A percentile compares a stretch with the other conserved stretches of the same genome.
Conservation (phyloP, 2,329 filamentous ascomycete species). For the Venturiaceae sp. region DNA sequence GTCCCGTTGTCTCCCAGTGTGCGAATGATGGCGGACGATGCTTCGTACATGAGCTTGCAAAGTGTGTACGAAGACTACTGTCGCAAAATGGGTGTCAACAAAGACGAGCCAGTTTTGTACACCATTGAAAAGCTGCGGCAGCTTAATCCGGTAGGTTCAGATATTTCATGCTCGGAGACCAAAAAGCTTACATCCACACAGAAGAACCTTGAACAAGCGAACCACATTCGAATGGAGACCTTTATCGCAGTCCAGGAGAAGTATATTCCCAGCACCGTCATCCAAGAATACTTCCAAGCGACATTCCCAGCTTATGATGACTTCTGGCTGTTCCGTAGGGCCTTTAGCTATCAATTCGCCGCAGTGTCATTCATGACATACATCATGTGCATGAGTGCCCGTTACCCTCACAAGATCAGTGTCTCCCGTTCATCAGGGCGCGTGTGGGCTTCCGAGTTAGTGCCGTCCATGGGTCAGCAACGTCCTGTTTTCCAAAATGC, state of each 20-base stretch:
- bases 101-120: constrained; percentile 91
- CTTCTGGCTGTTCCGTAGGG: constrained; percentile 97
- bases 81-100: constrained; percentile 72
- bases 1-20: constrained; percentile 91
- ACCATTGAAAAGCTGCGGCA: constrained; percentile 89
- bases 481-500: constrained; percentile 91
- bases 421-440: constrained; percentile 82
- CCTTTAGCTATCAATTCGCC: constrained; percentile 93
- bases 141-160: constrained; percentile 30
- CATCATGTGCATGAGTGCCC: constrained; percentile 91
- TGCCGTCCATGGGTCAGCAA: constrained; percentile 74
- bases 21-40: constrained; percentile 89
- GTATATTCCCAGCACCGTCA: constrained; percentile 75
- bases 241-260: constrained; percentile 90
- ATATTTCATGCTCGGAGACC: constrained; percentile 7
- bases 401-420: constrained; percentile 91
- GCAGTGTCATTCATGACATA: constrained; percentile 98
- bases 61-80: constrained; percentile 96
- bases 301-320: constrained; percentile 84
- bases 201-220: constrained; percentile 59
- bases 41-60: constrained; percentile 88
- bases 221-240: constrained; percentile 76
- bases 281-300: constrained; percentile 79
- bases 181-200: constrained; percentile 25
- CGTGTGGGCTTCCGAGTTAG: constrained; percentile 91